Evolutionary conservation across 129 eudicot species (phyloP), one percentile per base, ranked within the genome.

Genomic region (Erigeron canadensis): DNA sequence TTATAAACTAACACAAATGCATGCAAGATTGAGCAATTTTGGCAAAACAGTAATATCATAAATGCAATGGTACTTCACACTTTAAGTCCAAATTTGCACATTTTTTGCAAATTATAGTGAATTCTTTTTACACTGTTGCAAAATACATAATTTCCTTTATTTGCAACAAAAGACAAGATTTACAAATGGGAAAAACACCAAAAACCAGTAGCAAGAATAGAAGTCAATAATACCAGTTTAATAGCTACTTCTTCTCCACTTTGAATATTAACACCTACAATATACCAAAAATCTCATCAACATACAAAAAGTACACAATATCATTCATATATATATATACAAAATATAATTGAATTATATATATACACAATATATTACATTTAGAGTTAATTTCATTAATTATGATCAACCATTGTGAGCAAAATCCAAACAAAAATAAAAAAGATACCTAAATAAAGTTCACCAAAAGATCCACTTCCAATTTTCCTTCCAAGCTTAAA

Each of bases 381-480:
- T 28, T 28, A 28, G 1, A 28, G 3, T 1, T 1, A 28, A 28
- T 28, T 28, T 50, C 56, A 8, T 50, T 50, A 50, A 50, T 50
- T 12, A 50, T 50, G 34, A 28, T 28, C 34, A 28, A 28, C 34
- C 34, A 28, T 28, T 28, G 34, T 28, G 2, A 28, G 34, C 44
- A 51, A 44, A 15, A 41, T 38, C 8, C 13, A 45, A 39, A 40
- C 57, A 34, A 41, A 4, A 15, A 63, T 42, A 2, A 19, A 58
- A 10, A 63, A 16, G 40, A 51, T 90, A 95, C 99, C 99, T 83
- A 95, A 83, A 90, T 80, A 88, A 50, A 95, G 96, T 84, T 95
- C 99, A 59, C 99, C 99, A 83, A 95, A 95, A 44, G 99, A 95
- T 57, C 99, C 99, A 83, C 96, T 87, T 40, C 99, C 98, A 82